Evolutionary conservation across 164 flowering plant species (phyloP).

Genomic region (Berberis vulgaris): DNA sequence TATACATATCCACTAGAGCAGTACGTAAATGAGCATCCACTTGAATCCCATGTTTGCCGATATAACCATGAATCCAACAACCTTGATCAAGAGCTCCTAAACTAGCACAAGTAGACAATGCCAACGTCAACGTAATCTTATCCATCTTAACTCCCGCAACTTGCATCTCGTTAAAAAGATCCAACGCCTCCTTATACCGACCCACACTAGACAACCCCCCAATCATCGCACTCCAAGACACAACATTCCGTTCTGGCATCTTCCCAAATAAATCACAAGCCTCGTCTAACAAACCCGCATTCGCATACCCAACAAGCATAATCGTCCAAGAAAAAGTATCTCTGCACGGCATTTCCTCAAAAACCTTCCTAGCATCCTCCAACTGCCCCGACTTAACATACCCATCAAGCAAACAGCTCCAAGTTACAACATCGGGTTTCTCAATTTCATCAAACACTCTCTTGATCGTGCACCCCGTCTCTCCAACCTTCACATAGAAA

Average conservation of each 20-base stretch:
- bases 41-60: constrained; percentile 11
- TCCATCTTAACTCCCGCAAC: constrained; percentile 8
- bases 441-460: constrained; percentile 15
- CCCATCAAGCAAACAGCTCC: constrained; percentile 20
- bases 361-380: constrained; percentile 4
- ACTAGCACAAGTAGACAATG: constrained; percentile 15
- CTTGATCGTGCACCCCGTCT: neutral
- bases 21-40: constrained; percentile 15
- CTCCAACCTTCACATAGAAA: constrained; percentile 14
- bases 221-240: constrained; percentile 20
- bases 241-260: constrained; percentile 16
- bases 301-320: constrained; percentile 13
- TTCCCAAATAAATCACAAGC: constrained; percentile 9
- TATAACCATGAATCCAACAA: constrained; percentile 18
- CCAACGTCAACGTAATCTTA: constrained; percentile 9
- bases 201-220: constrained; percentile 10
- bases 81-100: constrained; percentile 21
- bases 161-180: constrained; percentile 13
- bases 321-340: constrained; percentile 17
- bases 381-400: constrained; percentile 10
- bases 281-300: constrained; percentile 9
- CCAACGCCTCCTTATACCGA: constrained; percentile 5
- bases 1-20: constrained; percentile 16
- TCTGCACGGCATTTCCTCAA: constrained; percentile 14
- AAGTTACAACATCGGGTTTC: constrained; percentile 16